Percentiles rank a stretch among this genome's conserved stretches.
Evolutionary conservation across 2,329 filamentous ascomycete species (phyloP).

Genomic region (Penicillium sp.): DNA sequence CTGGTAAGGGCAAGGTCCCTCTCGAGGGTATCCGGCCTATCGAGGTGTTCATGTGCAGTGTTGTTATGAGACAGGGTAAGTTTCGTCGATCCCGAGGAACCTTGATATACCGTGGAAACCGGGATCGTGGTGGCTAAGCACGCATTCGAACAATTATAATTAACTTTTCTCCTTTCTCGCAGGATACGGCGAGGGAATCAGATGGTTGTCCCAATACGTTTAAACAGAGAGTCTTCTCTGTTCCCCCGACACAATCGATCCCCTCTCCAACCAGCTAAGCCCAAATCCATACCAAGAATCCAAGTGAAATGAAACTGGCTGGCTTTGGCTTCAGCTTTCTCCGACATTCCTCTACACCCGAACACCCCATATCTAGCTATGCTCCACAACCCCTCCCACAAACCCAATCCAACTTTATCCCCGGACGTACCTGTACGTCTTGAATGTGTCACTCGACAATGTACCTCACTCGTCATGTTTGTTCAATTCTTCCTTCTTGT

Average conservation of each 20-base stretch:
- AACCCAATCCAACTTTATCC: background rate
- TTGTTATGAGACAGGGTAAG: slow-evolving; percentile 92
- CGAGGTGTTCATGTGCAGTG: slow-evolving; percentile 98
- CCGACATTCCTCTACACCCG: background rate
- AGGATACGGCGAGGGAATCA: slow-evolving; percentile 85
- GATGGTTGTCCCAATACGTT: slow-evolving; percentile 91
- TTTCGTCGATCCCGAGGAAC: slow-evolving; percentile 10
- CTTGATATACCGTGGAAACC: background rate
- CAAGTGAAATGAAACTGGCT: background rate
- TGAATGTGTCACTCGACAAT: slow-evolving; percentile 3
- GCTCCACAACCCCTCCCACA: background rate
- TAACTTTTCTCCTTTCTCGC: slow-evolving; percentile 1
- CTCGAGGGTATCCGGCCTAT: slow-evolving; percentile 90
- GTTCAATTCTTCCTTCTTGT: background rate
- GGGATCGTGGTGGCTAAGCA: background rate
- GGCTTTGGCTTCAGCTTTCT: background rate
- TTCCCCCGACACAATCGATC: background rate
- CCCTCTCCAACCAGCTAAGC: background rate
- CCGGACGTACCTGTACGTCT: slow-evolving; percentile 1
- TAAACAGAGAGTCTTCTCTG: slow-evolving; percentile 45
- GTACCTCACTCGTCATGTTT: slow-evolving; percentile 1
- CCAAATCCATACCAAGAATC: background rate
- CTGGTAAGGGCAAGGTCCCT: slow-evolving; percentile 90
- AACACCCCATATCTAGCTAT: background rate
- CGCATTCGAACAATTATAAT: background rate